Evolutionary conservation across 495 filamentous ascomycete genomes (phyloP), one percentile per base, ranked within the genome.

Genomic region (Glarea lozoyensis): DNA sequence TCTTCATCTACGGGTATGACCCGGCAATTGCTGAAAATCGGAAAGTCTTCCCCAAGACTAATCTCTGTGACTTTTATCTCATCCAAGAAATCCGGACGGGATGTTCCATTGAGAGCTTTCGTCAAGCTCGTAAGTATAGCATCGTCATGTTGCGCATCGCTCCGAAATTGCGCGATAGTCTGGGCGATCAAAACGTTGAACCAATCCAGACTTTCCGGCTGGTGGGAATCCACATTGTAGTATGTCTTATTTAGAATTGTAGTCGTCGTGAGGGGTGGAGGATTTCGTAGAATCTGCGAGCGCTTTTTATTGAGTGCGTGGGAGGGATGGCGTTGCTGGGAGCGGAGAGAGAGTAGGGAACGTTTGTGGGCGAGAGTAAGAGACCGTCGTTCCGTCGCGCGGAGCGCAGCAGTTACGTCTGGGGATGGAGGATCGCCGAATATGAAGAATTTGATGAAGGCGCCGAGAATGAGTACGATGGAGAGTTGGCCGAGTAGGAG

Each of bases 391-490:
- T 84, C 77, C 35, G 84, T 74, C 18, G 84, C 82, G 37, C 82
- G 79, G 33, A 73, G 60, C 4, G 79, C 60, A 10, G 79, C 78
- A 2, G 78, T 75, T 22, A 82, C 79, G 33, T 92, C 88, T 30
- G 87, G 75, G 1, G 82, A 83, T 0, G 90, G 87, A 20, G 86
- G 75, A 56, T 98, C 90, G 54, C 92, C 92, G 55, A 98, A 97
- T 62, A 98, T 95, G 78, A 98, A 98, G 76, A 95, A 98, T 63
- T 94, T 94, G 63, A 98, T 98, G 68, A 98, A 98, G 50, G 81
- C 82, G 37, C 86, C 86, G 46, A 97, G 78, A 42, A 97, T 66
- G 20, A 97, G 68, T 3, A 94, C 82, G 21, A 98, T 81, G 22
- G 87, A 92, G 43, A 97, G 71, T 61, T 98, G 92, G 35, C 92